Percentiles rank a stretch among this genome's conserved stretches.
These are phyloP conservation scores for Citrus glauca DNA, from an alignment of 345 rosid species.

Conservation along the genomic window DNA sequence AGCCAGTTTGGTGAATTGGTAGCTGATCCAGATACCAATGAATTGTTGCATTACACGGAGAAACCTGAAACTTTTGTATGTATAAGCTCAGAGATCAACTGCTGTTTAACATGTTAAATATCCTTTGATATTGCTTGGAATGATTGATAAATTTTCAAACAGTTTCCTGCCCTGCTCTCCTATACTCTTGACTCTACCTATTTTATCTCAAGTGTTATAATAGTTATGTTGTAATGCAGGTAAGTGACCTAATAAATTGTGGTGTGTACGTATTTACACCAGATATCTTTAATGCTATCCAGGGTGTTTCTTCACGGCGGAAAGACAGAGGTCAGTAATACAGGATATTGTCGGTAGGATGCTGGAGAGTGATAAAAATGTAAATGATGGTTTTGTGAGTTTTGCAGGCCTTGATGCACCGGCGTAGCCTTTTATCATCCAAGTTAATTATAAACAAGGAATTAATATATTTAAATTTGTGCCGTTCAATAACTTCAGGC, in stretches of 20 bases:
- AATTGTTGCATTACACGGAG: conserved; percentile 90
- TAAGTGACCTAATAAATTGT: conserved; percentile 84
- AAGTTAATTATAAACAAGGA: neutral
- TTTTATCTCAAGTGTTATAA: neutral
- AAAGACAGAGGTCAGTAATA: conserved; percentile 66
- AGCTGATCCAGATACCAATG: conserved; percentile 86
- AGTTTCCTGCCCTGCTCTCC: neutral
- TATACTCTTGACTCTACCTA: neutral
- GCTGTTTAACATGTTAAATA: neutral
- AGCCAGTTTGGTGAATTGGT: conserved; percentile 92
- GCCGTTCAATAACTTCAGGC: neutral
- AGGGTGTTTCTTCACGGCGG: conserved; percentile 59
- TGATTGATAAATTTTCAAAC: neutral
- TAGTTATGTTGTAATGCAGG: conserved; percentile 43
- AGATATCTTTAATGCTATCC: conserved; percentile 68
- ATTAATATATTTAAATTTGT: neutral
- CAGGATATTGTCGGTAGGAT: neutral
- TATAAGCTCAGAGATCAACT: conserved; percentile 14
- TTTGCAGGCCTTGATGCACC: neutral
- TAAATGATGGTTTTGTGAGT: neutral
- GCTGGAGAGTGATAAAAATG: neutral
- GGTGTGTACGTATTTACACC: conserved; percentile 87
- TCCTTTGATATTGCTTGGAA: neutral
- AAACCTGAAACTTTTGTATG: conserved; percentile 97
- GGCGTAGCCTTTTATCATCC: neutral